Evolutionary conservation across 2,329 filamentous ascomycete species (phyloP), one percentile per base, ranked within the genome.

Genomic region (Lojkania enalia): DNA sequence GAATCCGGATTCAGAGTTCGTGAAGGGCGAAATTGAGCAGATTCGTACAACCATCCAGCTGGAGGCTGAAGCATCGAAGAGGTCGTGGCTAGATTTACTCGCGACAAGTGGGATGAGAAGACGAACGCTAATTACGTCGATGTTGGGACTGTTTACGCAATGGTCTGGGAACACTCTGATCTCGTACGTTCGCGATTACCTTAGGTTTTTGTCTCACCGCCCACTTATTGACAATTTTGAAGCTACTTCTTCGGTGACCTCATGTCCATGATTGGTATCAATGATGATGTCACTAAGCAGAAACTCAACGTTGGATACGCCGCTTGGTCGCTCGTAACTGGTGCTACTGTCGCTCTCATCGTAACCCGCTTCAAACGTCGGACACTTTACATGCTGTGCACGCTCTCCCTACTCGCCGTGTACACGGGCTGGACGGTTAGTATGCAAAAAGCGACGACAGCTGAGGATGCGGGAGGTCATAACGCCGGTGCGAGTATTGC

Each of bases 141-240:
- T 79, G 0, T 72, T 86, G 14, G 83, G 81, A 55, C 67, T 85
- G 55, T 83, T 85, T 58, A 84, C 81, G 2, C 82, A 86, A 66
- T 86, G 83, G 66, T 81, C 77, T 39, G 83, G 83, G 32, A 86
- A 85, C 56, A 14, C 69, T 83, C 3, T 80, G 84, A 65, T 82
- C 75, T 54, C 49, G 47, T 52, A 44, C 45, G 48, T 46, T 14
- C 21, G 5, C 25, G 4, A 18, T n/a, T n/a, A n/a, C n/a, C n/a
- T n/a, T n/a, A n/a, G n/a, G n/a, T n/a, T n/a, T n/a, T n/a, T n/a
- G n/a, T n/a, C n/a, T n/a, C n/a, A n/a, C n/a, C n/a, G n/a, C n/a
- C n/a, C n/a, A n/a, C n/a, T n/a, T n/a, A n/a, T n/a, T n/a, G n/a
- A n/a, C n/a, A n/a, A n/a, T n/a, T n/a, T 7, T n/a, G 7, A 30